Conservation (phyloP, 176 grass and related monocot species). For the Cenchrus americanus region DNA sequence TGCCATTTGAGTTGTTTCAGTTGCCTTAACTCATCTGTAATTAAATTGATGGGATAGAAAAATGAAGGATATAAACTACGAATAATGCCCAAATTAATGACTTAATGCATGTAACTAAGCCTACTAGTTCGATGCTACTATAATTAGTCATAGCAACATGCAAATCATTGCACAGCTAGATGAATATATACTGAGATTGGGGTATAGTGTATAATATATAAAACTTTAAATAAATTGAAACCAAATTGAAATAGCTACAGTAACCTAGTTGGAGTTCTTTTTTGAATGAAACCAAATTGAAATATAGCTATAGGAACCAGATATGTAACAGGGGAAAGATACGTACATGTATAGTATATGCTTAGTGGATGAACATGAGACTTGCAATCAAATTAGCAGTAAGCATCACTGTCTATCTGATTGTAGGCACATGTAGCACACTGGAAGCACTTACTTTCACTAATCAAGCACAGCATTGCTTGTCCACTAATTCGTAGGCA, state of each 20-base stretch:
- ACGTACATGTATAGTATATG: background rate
- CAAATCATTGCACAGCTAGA: no score
- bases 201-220: no score
- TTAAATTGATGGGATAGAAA: background rate
- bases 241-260: no score
- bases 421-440: constrained; percentile 38
- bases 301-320: background rate
- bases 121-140: no score
- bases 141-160: no score
- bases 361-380: constrained; percentile 13
- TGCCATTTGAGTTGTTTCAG: background rate
- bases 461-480: constrained; percentile 45
- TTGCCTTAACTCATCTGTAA: background rate
- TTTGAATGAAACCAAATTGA: background rate
- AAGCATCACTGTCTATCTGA: background rate
- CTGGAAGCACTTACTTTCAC: constrained; percentile 35
- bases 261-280: constrained; percentile 5
- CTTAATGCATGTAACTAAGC: no score
- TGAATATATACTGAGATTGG: no score
- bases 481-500: constrained; percentile 52
- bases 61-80: background rate
- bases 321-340: background rate
- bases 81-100: no score
- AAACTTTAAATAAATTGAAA: no score
- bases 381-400: constrained; percentile 23